Evolutionary conservation across 495 filamentous ascomycete genomes (phyloP), one percentile per base, ranked within the genome.

Genomic region (Aspergillus funiculosus): DNA sequence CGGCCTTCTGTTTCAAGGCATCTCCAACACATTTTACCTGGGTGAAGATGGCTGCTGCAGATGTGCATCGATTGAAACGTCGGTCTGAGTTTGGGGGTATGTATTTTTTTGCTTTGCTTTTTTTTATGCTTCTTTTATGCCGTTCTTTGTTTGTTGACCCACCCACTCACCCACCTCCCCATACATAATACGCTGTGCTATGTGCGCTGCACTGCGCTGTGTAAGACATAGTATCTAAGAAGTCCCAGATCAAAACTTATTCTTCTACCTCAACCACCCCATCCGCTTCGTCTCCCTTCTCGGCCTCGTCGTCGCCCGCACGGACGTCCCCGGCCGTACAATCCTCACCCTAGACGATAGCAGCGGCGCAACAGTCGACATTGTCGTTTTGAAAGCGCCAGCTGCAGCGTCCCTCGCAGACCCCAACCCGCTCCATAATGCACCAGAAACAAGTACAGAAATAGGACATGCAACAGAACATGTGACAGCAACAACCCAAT

Each of bases 221-320:
- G n/a, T n/a, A n/a, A n/a, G n/a, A n/a, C n/a, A n/a, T n/a, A n/a
- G n/a, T n/a, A n/a, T n/a, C n/a, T n/a, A 15, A 21, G 11, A 21
- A 37, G 7, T 39, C 11, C 19, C 13, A 90, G 83, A 78, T 41
- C 81, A 87, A 61, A 68, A 81, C 54, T 66, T 91, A 14, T 92
- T 79, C 68, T 89, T 91, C 68, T 73, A 83, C 68, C 58, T 75
- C 25, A 96, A 96, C 69, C 89, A 97, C 63, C 92, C 94, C 0
- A 84, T 97, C 48, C 82, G 81, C 73, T 95, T 81, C 77, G 79
- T 92, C 29, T 79, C 82, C 50, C 54, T 96, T 13, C 75, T 83
- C 17, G 92, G 91, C 9, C 20, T 75, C 9, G 75, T 98, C 14
- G 83, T 94, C 36, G 84, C 86, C 9, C 71, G 89, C 42, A 82